Conservation (phyloP, 1,284 basidiomycete species). For the Tilletia caries region DNA sequence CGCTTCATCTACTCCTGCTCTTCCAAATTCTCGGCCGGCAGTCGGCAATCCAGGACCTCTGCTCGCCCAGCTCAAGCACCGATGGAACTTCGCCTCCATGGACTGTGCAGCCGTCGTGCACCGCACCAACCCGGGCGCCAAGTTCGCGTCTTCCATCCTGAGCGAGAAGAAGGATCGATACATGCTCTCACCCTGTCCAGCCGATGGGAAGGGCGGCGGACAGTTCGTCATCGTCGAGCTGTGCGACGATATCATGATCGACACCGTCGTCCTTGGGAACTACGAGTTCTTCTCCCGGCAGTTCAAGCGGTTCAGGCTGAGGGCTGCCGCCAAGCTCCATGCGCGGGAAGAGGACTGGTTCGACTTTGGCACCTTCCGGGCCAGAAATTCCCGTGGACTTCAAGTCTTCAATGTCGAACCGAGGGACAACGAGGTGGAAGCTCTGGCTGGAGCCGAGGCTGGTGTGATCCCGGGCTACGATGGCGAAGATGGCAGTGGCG, state of each 20-base stretch:
- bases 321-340: conserved; percentile 72
- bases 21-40: conserved; percentile 16
- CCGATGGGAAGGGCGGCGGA: conserved; percentile 37
- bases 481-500: neutral
- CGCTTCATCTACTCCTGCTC: too few species aligned
- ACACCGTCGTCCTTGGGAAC: conserved; percentile 91
- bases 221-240: conserved; percentile 93
- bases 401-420: conserved; percentile 61
- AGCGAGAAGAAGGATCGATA: conserved; percentile 88
- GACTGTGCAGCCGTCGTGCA: conserved; percentile 94
- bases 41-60: conserved; percentile 29
- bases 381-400: conserved; percentile 84
- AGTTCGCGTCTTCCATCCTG: conserved; percentile 78
- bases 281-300: conserved; percentile 98
- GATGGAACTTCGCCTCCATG: conserved; percentile 85
- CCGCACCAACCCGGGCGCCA: conserved; percentile 73
- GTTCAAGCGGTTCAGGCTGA: conserved; percentile 85
- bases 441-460: neutral
- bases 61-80: conserved; percentile 43
- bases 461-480: conserved; percentile 7
- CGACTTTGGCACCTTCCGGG: conserved; percentile 68
- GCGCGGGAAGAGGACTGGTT: conserved; percentile 65
- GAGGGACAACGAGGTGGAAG: neutral
- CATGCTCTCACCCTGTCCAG: conserved; percentile 89
- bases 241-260: conserved; percentile 93